A percentile compares a stretch with the other conserved stretches of the same genome.
phyloP scores from a whole-genome alignment of 78 protist species.

The Tieghemostelium lacteum region DNA sequence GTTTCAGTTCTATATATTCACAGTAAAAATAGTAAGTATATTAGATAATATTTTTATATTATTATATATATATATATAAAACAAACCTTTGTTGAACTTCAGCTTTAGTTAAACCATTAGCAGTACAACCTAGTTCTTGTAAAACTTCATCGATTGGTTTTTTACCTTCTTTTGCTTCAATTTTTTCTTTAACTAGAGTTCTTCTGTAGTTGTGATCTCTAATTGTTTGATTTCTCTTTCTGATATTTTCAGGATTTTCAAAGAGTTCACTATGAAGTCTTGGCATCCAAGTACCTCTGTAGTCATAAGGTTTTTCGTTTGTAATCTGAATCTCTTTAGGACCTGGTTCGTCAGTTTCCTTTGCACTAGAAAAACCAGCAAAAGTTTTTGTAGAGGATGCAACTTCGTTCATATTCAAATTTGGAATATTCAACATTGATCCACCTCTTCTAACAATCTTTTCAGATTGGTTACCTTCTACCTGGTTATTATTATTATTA shows the following conservation, averaged over 20 bases:
- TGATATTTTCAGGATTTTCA: conserved; percentile 28
- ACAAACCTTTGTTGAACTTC: conserved; percentile 61
- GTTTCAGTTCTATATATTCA: conserved; percentile 33
- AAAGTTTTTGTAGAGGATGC: conserved; percentile 29
- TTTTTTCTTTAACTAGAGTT: conserved; percentile 48
- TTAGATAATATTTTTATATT: neutral
- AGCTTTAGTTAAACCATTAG: conserved; percentile 59
- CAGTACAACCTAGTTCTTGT: conserved; percentile 28
- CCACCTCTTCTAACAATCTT: neutral
- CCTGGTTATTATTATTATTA: too few species aligned
- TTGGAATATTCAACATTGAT: neutral
- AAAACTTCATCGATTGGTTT: conserved; percentile 47
- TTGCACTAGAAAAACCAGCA: conserved; percentile 36
- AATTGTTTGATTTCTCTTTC: neutral
- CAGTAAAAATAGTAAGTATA: neutral
- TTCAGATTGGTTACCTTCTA: too few species aligned
- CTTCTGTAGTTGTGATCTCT: conserved; percentile 49
- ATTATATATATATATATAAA: neutral
- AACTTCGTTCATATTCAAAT: conserved; percentile 17
- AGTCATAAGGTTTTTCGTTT: conserved; percentile 20
- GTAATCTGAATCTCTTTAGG: neutral
- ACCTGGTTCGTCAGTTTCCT: neutral
- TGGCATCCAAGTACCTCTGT: conserved; percentile 52
- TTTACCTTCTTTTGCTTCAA: too few species aligned
- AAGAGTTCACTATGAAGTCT: conserved; percentile 60